Evolutionary conservation across 2,329 filamentous ascomycete species (phyloP), one percentile per base, ranked within the genome.

Genomic region (Curvularia spicifera): DNA sequence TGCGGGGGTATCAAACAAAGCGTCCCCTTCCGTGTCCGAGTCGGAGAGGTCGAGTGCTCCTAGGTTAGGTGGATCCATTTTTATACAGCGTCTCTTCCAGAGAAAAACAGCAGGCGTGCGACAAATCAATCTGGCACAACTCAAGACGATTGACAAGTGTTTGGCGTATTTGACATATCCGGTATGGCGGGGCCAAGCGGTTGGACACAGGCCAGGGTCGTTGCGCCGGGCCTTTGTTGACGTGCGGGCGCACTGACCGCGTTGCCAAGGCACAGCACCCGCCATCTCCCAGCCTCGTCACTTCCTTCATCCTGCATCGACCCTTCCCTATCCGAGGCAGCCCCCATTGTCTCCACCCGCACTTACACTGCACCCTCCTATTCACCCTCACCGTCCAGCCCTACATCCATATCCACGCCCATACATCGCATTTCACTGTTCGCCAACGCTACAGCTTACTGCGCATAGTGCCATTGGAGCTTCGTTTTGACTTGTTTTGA

Each of bases 1-100:
- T 24, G 85, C 85, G 10, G 84, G 86, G 51, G 85, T 76, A 65
- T 77, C 81, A 75, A 87, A 87, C 44, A 87, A 78, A 57, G 84
- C 83, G 59, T 85, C 79, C 56, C 83, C 83, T 59, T 85, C 79
- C 24, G 83, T 83, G 58, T 87, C 79, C 24, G 84, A 83, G 59
- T 87, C 84, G 31, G 83, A 85, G 33, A 85, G 76, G 56, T 79
- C 77, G 20, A 83, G 77, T 59, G 79, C 80, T 54, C 84, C 81
- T 68, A 85, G 80, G 64, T 83, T 79, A 57, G 82, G 81, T 40
- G 78, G 62, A 48, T 70, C 65, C 70, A 72, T 74, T 26, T 22
- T 61, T 52, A 18, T 28, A 56, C 42, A 18, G 45, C 46, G 53
- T 26, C n/a, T 18, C 22, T 52, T 51, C 50, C 10, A 24, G 28